A percentile compares a stretch with the other conserved stretches of the same genome.
These are phyloP conservation scores for Mycena rosella DNA, from an alignment of 768 basidiomycete species.

Conservation along the genomic window DNA sequence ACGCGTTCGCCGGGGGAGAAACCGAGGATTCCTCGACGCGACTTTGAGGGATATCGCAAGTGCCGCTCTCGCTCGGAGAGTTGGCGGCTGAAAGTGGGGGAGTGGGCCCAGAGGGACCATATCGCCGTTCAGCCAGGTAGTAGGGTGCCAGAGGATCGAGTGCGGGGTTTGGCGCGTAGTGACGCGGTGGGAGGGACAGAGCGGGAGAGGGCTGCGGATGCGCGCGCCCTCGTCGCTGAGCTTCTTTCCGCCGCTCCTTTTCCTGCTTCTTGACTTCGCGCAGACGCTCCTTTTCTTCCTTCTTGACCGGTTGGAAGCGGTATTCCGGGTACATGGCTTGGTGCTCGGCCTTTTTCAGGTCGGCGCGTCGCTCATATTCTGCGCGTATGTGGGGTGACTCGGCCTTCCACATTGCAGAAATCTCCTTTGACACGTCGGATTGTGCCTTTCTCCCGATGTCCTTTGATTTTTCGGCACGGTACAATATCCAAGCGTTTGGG, in stretches of 20 bases:
- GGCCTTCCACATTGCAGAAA: slow-evolving; percentile 74
- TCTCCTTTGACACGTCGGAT: slow-evolving; percentile 72
- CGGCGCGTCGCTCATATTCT: slow-evolving; percentile 66
- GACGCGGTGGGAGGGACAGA: slow-evolving; percentile 35
- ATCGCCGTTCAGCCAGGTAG: slow-evolving; percentile 42
- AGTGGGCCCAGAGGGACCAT: slow-evolving; percentile 60
- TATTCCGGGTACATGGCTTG: slow-evolving; percentile 66
- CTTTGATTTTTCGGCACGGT: slow-evolving; percentile 69
- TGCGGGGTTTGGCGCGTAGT: slow-evolving; percentile 29
- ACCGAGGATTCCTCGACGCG: slow-evolving; percentile 30
- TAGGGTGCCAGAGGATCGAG: slow-evolving; percentile 39
- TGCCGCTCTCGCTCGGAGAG: slow-evolving; percentile 54
- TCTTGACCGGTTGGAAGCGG: slow-evolving; percentile 68
- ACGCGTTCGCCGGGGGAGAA: slow-evolving; percentile 25
- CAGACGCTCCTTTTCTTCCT: slow-evolving; percentile 60
- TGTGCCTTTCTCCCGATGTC: slow-evolving; percentile 60
- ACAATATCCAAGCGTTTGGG: slow-evolving; percentile 88
- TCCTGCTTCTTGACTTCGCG: slow-evolving; percentile 56
- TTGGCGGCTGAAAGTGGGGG: slow-evolving; percentile 66
- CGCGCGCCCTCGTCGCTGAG: slow-evolving; percentile 41
- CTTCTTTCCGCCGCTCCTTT: slow-evolving; percentile 48
- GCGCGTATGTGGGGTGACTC: slow-evolving; percentile 62
- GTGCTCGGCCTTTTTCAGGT: slow-evolving; percentile 66
- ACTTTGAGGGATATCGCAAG: slow-evolving; percentile 28
- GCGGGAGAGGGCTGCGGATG: slow-evolving; percentile 35